phyloP scores from a whole-genome alignment of 129 eudicot species.

The Centrapalus pauciflorus region DNA sequence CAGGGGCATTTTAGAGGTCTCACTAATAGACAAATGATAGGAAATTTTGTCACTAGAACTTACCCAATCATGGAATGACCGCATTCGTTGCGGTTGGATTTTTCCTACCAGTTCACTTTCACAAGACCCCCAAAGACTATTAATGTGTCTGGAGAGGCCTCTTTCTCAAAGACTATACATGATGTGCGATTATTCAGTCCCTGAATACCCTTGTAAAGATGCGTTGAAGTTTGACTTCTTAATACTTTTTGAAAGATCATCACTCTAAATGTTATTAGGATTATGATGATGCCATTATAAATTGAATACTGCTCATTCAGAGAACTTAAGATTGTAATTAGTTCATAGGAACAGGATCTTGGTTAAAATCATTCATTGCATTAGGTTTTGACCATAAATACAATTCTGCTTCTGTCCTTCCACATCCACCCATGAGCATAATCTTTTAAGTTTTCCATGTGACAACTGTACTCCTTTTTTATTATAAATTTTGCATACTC shows the following conservation, averaged over 20 bases:
- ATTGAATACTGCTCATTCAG: not conserved
- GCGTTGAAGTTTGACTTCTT: too few species aligned
- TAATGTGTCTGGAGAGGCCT: too few species aligned
- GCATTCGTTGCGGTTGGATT: not conserved
- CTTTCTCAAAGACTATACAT: too few species aligned
- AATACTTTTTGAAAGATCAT: too few species aligned
- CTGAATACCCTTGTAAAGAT: too few species aligned
- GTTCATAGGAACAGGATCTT: not conserved
- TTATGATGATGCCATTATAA: not conserved
- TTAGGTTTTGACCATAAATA: not conserved
- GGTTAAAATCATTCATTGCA: not conserved
- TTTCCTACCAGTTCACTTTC: too few species aligned
- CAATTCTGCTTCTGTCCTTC: not conserved
- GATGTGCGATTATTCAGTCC: too few species aligned
- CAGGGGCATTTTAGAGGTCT: not conserved
- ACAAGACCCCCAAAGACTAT: too few species aligned
- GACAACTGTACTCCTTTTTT: too few species aligned
- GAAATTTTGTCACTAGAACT: not conserved
- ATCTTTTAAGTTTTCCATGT: too few species aligned
- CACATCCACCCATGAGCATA: not conserved
- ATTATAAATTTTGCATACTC: too few species aligned
- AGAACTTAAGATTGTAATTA: not conserved
- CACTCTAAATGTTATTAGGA: not conserved
- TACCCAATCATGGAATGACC: not conserved
- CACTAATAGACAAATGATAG: not conserved